A percentile compares a stretch with the other conserved stretches of the same genome.
Evolutionary conservation across 768 basidiomycete species (phyloP).

Genomic region (Collybia mongolica): DNA sequence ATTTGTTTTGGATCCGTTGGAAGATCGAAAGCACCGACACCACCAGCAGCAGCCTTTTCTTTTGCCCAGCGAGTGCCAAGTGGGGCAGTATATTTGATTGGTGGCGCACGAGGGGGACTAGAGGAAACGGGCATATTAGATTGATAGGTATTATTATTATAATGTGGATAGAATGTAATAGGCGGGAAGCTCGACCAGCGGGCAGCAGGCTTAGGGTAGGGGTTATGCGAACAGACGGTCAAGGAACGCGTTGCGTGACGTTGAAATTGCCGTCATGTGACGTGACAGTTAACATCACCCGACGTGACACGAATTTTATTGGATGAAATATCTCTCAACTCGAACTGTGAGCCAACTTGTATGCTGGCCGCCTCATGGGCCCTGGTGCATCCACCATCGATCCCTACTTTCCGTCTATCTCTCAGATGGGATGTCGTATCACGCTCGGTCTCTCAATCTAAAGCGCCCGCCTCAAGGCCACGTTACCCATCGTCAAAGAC

Average conservation of each 20-base stretch:
- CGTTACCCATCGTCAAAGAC: background rate
- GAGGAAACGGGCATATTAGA: conserved; percentile 39
- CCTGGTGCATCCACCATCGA: conserved; percentile 25
- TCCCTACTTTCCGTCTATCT: conserved; percentile 13
- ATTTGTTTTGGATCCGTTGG: conserved; percentile 84
- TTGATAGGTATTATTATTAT: conserved; percentile 21
- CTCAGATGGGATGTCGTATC: conserved; percentile 15
- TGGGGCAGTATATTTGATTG: conserved; percentile 68
- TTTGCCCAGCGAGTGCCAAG: conserved; percentile 85
- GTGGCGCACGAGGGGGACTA: conserved; percentile 68
- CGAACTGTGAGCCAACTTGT: conserved; percentile 8
- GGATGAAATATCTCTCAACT: background rate
- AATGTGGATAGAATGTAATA: conserved; percentile 31
- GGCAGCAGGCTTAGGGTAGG: conserved; percentile 23
- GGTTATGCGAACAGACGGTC: conserved; percentile 12
- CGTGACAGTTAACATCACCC: conserved; percentile 7
- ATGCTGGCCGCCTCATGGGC: conserved; percentile 37
- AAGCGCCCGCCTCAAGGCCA: conserved; percentile 7
- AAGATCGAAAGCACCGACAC: conserved; percentile 70
- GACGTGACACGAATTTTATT: conserved; percentile 9
- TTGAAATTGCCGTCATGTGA: conserved; percentile 20
- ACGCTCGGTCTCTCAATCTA: conserved; percentile 6
- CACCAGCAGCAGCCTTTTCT: conserved; percentile 81
- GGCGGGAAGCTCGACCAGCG: conserved; percentile 43
- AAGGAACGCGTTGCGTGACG: conserved; percentile 2